Base-by-base conservation (phyloP, 176 grass and related monocot genomes). In the Carex cristatella region DNA sequence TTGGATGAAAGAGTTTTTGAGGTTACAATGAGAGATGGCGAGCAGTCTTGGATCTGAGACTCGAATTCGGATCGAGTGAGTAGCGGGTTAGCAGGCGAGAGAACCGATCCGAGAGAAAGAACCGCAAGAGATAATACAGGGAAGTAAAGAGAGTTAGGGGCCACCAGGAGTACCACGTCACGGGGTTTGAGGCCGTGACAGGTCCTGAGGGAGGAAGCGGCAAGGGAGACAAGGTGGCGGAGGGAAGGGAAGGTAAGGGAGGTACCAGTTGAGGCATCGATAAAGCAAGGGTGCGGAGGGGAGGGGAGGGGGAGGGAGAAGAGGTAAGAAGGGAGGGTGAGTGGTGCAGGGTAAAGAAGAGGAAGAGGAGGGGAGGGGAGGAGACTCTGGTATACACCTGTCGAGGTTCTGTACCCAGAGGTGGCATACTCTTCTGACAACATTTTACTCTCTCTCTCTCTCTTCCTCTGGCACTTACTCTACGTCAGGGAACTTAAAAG, bases 41-140 rank as follows among this genome's bases (percentile, higher is more conserved):
- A 27, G 14, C 81, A 86, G 33, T 92, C 79, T 1, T 0, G 3
- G 7, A 89, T 80, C 40, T 87, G 87, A 6, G 40, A 65, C 28
- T 87, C 65, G 55, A 92, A 75, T 70, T 92, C 88, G 19, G 16
- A 23, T 46, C 53, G 33, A 3, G 91, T 88, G 19, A 83, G 83
- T 42, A 92, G 88, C 13, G 88, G 88, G 57, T 88, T 88, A 81
- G 86, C 65, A n/a, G 91, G 33, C 32, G 90, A 88, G 63, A 90
- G 83, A 55, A 92, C 46, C 4, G 91, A 78, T 10, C 91, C 86
- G 33, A 90, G 63, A 67, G 86, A 83, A 40, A 92, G 85, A 44
- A 89, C 79, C 8, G 69, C 85, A 38, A 92, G 87, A 14, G 81
- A 84, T 13, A 89, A 28, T 1, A 61, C 78, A 1, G 90, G 90